Conservation (phyloP, 768 basidiomycete genomes). For the Panus rudis region DNA sequence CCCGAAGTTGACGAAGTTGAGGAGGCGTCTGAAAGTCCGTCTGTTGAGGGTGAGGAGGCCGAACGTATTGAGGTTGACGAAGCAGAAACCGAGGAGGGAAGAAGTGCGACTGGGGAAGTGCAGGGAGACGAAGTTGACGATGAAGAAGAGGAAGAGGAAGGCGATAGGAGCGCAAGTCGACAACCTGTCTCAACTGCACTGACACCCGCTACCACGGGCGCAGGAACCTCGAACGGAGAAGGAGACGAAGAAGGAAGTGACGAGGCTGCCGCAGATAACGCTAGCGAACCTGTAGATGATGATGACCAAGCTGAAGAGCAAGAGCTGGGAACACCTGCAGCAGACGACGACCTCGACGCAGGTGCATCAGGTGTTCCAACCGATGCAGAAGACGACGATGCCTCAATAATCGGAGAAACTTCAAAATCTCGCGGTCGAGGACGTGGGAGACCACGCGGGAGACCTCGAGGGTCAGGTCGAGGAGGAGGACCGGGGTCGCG, state of each 20-base stretch:
- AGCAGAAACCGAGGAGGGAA: conserved; percentile 30
- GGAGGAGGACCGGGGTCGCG: conserved; percentile 32
- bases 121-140: conserved; percentile 4
- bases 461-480: conserved; percentile 21
- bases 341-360: conserved; percentile 13
- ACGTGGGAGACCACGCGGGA: conserved; percentile 25
- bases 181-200: no score
- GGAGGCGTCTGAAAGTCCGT: conserved; percentile 11
- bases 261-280: conserved; percentile 1
- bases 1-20: conserved; percentile 27
- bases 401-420: conserved; percentile 16
- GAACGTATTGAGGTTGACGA: conserved; percentile 22
- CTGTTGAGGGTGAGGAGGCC: conserved; percentile 16
- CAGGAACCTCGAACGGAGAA: conserved; percentile 2
- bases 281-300: conserved; percentile 3
- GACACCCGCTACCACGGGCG: no score
- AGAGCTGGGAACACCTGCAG: conserved; percentile 6
- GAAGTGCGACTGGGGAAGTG: conserved; percentile 1
- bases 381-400: conserved; percentile 22
- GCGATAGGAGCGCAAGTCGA: conserved; percentile 7
- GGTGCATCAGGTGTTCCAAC: conserved; percentile 10
- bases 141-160: conserved; percentile 9
- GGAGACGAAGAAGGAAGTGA: conserved; percentile 3
- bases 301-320: conserved; percentile 8
- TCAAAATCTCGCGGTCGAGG: conserved; percentile 18